Percentiles rank a stretch among this genome's conserved stretches.
Conservation (phyloP, 768 basidiomycete species). For the Pholiota microspora region DNA sequence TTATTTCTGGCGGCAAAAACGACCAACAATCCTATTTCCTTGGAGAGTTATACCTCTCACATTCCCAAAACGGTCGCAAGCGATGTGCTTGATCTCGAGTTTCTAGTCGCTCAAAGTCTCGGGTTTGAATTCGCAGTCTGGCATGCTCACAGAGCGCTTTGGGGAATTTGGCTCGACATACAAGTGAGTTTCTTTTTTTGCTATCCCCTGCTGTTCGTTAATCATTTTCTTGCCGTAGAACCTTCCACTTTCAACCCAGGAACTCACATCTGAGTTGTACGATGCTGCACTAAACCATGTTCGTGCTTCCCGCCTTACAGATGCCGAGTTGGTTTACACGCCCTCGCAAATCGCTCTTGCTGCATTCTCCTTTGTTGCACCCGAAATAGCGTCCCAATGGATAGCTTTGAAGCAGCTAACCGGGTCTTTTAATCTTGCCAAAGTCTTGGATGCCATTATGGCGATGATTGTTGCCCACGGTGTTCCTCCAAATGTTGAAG, state of each 20-base stretch:
- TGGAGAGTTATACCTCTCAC: conserved; percentile 80
- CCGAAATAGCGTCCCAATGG: conserved; percentile 64
- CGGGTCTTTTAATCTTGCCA: conserved; percentile 12
- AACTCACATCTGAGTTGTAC: conserved; percentile 54
- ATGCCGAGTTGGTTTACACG: conserved; percentile 87
- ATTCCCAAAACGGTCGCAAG: conserved; percentile 79
- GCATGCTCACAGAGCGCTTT: conserved; percentile 86
- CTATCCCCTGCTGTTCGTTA: background rate
- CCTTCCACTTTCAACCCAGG: conserved; percentile 48
- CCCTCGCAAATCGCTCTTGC: conserved; percentile 94
- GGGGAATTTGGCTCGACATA: conserved; percentile 86
- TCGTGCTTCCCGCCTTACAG: conserved; percentile 82
- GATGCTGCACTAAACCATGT: conserved; percentile 65
- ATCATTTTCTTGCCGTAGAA: conserved; percentile 30
- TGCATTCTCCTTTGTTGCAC: conserved; percentile 63
- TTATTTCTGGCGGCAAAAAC: conserved; percentile 97
- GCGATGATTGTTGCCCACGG: conserved; percentile 52
- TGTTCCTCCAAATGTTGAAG: conserved; percentile 71
- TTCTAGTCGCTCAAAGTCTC: conserved; percentile 92
- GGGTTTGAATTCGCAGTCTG: conserved; percentile 93
- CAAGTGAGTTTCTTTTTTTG: conserved; percentile 52
- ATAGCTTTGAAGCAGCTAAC: conserved; percentile 33
- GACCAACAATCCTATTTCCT: conserved; percentile 88
- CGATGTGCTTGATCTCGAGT: conserved; percentile 93
- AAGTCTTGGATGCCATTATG: conserved; percentile 52